phyloP scores from a whole-genome alignment of 2,329 filamentous ascomycete species.

The Pseudogymnoascus sp. region DNA sequence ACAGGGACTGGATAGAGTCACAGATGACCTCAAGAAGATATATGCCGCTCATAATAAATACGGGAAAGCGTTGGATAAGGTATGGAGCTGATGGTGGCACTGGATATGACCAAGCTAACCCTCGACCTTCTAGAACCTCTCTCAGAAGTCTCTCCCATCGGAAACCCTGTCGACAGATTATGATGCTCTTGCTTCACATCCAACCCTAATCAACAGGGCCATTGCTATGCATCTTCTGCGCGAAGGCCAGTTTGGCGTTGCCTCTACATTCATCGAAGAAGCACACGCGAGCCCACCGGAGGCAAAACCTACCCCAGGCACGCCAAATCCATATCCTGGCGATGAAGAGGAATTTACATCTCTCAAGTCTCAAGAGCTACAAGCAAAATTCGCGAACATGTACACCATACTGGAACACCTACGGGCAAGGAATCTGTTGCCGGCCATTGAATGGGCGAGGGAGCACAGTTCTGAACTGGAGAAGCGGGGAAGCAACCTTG shows the following conservation, averaged over 20 bases:
- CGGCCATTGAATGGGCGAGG: slow-evolving; percentile 82
- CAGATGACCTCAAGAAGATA: slow-evolving; percentile 72
- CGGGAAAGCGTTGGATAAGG: slow-evolving; percentile 77
- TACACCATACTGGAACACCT: slow-evolving; percentile 79
- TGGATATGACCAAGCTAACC: neutral
- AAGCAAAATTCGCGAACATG: slow-evolving; percentile 79
- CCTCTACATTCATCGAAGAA: slow-evolving; percentile 76
- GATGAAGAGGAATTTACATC: slow-evolving; percentile 41
- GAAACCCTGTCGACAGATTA: slow-evolving; percentile 69
- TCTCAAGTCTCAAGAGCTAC: slow-evolving; percentile 60
- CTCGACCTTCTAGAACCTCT: neutral
- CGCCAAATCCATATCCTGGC: slow-evolving; percentile 28
- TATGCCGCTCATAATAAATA: slow-evolving; percentile 77
- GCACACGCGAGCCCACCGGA: slow-evolving; percentile 40
- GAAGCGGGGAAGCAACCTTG: slow-evolving; percentile 78
- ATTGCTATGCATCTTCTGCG: slow-evolving; percentile 95
- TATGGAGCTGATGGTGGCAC: slow-evolving; percentile 29
- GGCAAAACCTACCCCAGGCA: slow-evolving; percentile 29
- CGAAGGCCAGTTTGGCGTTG: slow-evolving; percentile 87
- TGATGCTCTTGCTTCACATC: slow-evolving; percentile 69
- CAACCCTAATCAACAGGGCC: slow-evolving; percentile 77
- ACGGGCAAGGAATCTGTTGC: slow-evolving; percentile 63
- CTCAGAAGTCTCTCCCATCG: slow-evolving; percentile 7
- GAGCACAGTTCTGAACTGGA: slow-evolving; percentile 65
- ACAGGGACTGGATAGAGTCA: slow-evolving; percentile 70